Base-by-base conservation (phyloP, 345 rosid genomes). In the Eucalyptus decipiens region DNA sequence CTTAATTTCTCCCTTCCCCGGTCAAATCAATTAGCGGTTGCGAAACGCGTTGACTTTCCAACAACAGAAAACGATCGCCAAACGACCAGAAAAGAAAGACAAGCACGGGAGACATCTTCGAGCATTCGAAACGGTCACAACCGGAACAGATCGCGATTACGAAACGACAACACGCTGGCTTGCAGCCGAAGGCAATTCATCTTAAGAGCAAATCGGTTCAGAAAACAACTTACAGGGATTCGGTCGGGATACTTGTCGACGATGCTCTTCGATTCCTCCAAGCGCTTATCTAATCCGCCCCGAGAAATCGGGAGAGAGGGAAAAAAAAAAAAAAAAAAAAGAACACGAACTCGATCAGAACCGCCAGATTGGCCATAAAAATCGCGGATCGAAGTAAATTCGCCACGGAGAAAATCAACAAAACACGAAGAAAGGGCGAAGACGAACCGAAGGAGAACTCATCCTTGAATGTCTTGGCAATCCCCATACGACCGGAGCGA, bases 161-260 rank as follows among this genome's bases (percentile, higher is more conserved):
- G 47, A 40, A 21, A 37, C 69, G 32, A 24, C 62, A 23, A 24
- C 83, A 21, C 83, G 28, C 28, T 76, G 83, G 42, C 83, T 76
- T 37, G 83, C 45, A 11, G 85, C 30, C 4, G 85, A 76, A 76
- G 85, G 8, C 85, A 19, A 21, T 40, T 40, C 85, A 14, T 11
- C 45, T 43, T 1, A 72, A 72, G 69, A 14, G 45, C 48, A 42
- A 81, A 45, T 12, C 49, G 26, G 23, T 40, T 56, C 62, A 4
- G 7, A 26, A 9, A 24, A 48, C 40, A 67, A 89, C 95, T 92
- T 87, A 96, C 97, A 48, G 98, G 98, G 91, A 95, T 93, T 90
- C 98, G 91, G 88, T 94, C 95, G 34, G 96, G 95, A 81, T 96
- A 94, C 92, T 96, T 96, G 42, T 90, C 89, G 52, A 90, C 76